phyloP scores from a whole-genome alignment of 108 stramenopile species.

The Phaeodactylum tricornutum region DNA sequence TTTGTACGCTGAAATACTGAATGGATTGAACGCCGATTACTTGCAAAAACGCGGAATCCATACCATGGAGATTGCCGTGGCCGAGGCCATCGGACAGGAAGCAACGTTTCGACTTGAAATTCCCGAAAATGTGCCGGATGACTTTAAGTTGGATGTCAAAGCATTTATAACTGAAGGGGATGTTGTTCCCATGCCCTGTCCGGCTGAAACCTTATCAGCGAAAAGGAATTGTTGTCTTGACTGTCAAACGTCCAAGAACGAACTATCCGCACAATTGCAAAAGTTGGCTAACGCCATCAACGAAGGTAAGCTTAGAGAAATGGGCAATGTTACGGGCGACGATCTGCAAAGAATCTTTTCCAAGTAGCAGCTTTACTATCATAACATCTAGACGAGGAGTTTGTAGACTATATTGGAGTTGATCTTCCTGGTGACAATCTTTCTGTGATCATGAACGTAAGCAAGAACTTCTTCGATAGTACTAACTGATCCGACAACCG shows the following conservation, averaged over 20 bases:
- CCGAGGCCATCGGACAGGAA: conserved; percentile 86
- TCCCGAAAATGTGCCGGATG: conserved; percentile 13
- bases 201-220: not conserved
- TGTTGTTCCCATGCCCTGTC: conserved; percentile 31
- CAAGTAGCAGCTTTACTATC: too few species aligned
- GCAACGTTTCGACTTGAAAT: conserved; percentile 60
- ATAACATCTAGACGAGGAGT: too few species aligned
- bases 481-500: too few species aligned
- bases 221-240: not conserved
- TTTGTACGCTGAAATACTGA: conserved; percentile 57
- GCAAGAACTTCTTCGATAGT: too few species aligned
- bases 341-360: conserved; percentile 67
- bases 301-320: conserved; percentile 1
- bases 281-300: conserved; percentile 24
- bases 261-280: conserved; percentile 18
- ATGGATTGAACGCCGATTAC: conserved; percentile 47
- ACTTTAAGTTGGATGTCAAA: conserved; percentile 24
- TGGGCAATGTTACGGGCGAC: conserved; percentile 20
- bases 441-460: too few species aligned
- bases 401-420: too few species aligned
- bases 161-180: conserved; percentile 23
- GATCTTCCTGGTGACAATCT: too few species aligned
- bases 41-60: conserved; percentile 69
- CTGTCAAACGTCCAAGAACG: conserved; percentile 7
- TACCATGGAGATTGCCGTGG: conserved; percentile 78